These are phyloP conservation scores for Trypanosomatidae sp. DNA, from an alignment of 208 protist genomes.

Conservation along the genomic window DNA sequence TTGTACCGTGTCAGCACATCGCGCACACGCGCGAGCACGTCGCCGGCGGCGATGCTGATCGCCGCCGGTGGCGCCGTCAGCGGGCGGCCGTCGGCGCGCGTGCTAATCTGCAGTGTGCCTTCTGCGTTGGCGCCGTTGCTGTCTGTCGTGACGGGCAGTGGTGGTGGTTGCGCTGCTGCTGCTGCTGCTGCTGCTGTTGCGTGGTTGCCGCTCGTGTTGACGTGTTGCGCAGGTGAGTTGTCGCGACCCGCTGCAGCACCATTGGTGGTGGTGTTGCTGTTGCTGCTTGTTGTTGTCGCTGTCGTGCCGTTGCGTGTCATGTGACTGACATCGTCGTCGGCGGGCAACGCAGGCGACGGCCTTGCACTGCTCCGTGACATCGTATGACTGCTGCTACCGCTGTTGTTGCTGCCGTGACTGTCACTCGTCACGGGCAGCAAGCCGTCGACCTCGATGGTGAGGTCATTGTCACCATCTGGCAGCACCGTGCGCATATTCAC, in stretches of 20 bases:
- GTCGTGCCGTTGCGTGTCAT: constrained; percentile 3
- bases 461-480: constrained; percentile 82
- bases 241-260: background rate
- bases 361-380: background rate
- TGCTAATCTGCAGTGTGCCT: constrained; percentile 39
- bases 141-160: constrained; percentile 29
- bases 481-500: constrained; percentile 79
- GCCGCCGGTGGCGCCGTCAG: constrained; percentile 32
- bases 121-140: constrained; percentile 33
- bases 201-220: constrained; percentile 37
- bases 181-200: constrained; percentile 15
- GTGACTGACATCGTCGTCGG: constrained; percentile 1
- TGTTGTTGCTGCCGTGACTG: background rate
- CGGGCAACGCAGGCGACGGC: constrained; percentile 3
- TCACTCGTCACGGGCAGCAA: constrained; percentile 12
- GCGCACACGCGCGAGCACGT: constrained; percentile 45
- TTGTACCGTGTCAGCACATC: constrained; percentile 47
- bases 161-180: too few species aligned
- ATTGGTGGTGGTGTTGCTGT: background rate
- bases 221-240: constrained; percentile 3
- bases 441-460: constrained; percentile 71
- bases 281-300: too few species aligned
- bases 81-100: constrained; percentile 16
- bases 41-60: constrained; percentile 40
- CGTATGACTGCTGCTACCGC: background rate